phyloP scores from a whole-genome alignment of 2,329 filamentous ascomycete species.

The Fusarium ambrosium region DNA sequence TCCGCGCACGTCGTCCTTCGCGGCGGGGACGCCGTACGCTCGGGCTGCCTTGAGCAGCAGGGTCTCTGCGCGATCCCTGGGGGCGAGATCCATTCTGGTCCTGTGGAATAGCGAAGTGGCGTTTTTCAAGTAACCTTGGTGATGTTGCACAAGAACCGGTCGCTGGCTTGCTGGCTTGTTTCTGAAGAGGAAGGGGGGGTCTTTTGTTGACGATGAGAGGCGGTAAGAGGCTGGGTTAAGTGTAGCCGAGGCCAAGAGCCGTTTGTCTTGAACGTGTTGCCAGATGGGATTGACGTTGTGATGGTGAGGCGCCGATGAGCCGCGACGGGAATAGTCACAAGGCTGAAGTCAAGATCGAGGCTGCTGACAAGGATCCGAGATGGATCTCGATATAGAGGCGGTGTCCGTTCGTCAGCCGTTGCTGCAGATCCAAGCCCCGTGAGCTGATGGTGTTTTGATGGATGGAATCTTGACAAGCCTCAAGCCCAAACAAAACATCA shows the following conservation, averaged over 20 bases:
- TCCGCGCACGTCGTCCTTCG: conserved; percentile 55
- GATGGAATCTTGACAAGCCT: conserved; percentile 15
- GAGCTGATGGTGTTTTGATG: not conserved
- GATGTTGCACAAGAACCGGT: conserved; percentile 40
- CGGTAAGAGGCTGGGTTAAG: not conserved
- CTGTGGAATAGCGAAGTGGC: conserved; percentile 53
- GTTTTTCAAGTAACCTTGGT: conserved; percentile 41
- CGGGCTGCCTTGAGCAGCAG: conserved; percentile 52
- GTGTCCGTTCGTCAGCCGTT: not conserved
- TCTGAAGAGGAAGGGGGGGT: too few species aligned
- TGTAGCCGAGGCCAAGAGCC: conserved; percentile 1
- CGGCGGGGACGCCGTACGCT: conserved; percentile 49
- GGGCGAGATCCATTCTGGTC: conserved; percentile 47
- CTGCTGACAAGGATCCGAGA: not conserved
- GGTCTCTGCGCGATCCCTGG: conserved; percentile 49
- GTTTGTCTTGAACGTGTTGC: not conserved
- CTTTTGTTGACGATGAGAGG: not conserved
- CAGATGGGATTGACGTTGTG: too few species aligned
- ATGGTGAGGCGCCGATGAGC: conserved; percentile 11
- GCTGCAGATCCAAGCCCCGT: not conserved
- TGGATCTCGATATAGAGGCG: not conserved
- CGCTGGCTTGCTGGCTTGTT: conserved; percentile 15
- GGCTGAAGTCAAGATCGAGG: not conserved
- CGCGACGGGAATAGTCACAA: not conserved
- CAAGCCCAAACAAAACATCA: conserved; percentile 33